Conservation (phyloP, 2,329 filamentous ascomycete genomes). For the Arthrobotrys sphaeroides region DNA sequence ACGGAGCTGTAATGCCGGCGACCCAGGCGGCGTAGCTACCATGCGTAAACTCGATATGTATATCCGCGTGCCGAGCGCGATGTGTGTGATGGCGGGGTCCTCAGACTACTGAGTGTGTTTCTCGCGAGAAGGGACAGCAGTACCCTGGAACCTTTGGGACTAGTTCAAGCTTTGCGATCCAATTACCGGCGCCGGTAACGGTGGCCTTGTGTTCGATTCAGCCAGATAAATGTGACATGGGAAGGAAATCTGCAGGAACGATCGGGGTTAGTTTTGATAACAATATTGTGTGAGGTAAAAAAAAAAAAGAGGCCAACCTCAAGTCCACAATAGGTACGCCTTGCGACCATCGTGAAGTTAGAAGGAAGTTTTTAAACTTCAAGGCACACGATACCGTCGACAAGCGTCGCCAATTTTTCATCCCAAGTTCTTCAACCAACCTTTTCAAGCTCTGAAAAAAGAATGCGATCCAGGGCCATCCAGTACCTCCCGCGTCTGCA, state of each 20-base stretch:
- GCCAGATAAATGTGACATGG: conserved; percentile 7
- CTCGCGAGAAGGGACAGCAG: background rate
- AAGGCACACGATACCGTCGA: background rate
- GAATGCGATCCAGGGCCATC: conserved; percentile 36
- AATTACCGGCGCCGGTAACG: conserved; percentile 11
- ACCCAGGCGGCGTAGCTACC: background rate
- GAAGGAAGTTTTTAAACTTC: background rate
- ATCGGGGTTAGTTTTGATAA: conserved; percentile 17
- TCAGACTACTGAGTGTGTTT: background rate
- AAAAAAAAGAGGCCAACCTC: background rate
- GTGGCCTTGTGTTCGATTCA: conserved; percentile 2
- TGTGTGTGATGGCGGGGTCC: too few species aligned
- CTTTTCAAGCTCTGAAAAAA: background rate
- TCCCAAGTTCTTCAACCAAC: background rate
- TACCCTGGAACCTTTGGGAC: background rate
- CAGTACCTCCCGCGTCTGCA: conserved; percentile 33
- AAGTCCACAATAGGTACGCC: too few species aligned
- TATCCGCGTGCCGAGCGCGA: too few species aligned
- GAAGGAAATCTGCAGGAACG: conserved; percentile 3
- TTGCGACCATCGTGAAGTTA: background rate
- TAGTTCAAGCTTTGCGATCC: conserved; percentile 4
- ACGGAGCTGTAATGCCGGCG: too few species aligned
- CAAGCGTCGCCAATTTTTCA: background rate
- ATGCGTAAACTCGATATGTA: too few species aligned
- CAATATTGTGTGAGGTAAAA: background rate